phyloP scores from a whole-genome alignment of 805 yeast genomes.

The Yarrowia yakushimensis region DNA sequence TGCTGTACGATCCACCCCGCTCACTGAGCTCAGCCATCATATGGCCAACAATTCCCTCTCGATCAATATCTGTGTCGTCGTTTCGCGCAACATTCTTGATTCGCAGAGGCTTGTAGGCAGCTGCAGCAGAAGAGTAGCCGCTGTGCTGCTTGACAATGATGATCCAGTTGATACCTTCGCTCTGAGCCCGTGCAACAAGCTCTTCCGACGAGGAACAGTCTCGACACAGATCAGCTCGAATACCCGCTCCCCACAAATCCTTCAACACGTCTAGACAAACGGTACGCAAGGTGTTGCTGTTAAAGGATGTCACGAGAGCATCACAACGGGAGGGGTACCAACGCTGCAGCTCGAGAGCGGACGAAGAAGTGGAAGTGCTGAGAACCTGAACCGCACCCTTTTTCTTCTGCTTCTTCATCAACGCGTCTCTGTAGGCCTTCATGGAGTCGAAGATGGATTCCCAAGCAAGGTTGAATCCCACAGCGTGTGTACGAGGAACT shows the following conservation, averaged over 20 bases:
- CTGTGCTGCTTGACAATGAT: slow-evolving; percentile 70
- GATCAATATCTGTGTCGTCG: slow-evolving; percentile 68
- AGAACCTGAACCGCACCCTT: slow-evolving; percentile 31
- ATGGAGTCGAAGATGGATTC: slow-evolving; percentile 56
- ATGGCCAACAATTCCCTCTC: slow-evolving; percentile 57
- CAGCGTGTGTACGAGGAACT: slow-evolving; percentile 54
- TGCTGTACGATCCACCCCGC: slow-evolving; percentile 21
- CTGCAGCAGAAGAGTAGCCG: slow-evolving; percentile 39
- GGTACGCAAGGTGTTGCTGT: slow-evolving; percentile 52
- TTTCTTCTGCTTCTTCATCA: slow-evolving; percentile 28
- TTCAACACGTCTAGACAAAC: slow-evolving; percentile 62
- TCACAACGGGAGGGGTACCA: slow-evolving; percentile 70
- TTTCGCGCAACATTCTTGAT: slow-evolving; percentile 59
- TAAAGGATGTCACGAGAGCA: slow-evolving; percentile 70
- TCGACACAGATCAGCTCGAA: slow-evolving; percentile 63
- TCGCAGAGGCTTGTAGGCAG: slow-evolving; percentile 71
- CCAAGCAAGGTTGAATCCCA: slow-evolving; percentile 83
- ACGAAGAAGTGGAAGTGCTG: slow-evolving; percentile 1
- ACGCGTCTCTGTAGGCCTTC: slow-evolving; percentile 34
- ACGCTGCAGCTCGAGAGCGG: slow-evolving; percentile 13
- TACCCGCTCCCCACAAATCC: slow-evolving; percentile 69
- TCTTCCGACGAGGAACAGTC: slow-evolving; percentile 54
- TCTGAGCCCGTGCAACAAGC: slow-evolving; percentile 55
- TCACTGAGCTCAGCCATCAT: slow-evolving; percentile 39
- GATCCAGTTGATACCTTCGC: slow-evolving; percentile 72